Conservation (phyloP, 306 rosid species). For the Sicyos baderoa region DNA sequence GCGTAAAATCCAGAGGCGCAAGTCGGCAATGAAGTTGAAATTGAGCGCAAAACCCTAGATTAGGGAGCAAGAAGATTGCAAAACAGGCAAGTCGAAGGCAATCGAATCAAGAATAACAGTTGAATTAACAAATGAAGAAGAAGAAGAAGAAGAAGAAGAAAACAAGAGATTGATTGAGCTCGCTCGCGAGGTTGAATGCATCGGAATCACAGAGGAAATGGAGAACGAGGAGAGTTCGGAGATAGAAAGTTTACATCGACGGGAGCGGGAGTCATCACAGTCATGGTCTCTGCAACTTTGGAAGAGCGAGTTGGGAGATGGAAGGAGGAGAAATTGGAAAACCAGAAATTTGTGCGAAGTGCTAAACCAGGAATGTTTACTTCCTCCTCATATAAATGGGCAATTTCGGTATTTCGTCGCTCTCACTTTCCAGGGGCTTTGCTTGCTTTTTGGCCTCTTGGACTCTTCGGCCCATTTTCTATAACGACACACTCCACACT, state of each 20-base stretch:
- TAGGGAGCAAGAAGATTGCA: constrained; percentile 14
- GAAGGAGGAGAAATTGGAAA: neutral
- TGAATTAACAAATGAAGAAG: neutral
- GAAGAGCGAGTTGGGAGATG: constrained; percentile 26
- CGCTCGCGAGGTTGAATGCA: constrained; percentile 5
- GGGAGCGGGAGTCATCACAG: constrained; percentile 37
- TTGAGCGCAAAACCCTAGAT: constrained; percentile 43
- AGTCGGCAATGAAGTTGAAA: constrained; percentile 24
- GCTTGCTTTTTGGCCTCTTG: neutral
- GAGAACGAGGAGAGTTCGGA: constrained; percentile 7
- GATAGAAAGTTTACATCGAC: constrained; percentile 51
- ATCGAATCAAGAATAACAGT: constrained; percentile 14
- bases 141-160: neutral
- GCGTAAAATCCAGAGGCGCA: constrained; percentile 31
- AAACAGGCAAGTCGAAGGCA: constrained; percentile 9
- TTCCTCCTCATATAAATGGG: constrained; percentile 18
- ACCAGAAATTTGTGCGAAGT: constrained; percentile 16
- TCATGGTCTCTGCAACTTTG: constrained; percentile 26
- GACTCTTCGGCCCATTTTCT: neutral
- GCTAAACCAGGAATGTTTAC: constrained; percentile 19
- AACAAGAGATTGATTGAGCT: constrained; percentile 15
- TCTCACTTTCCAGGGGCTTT: neutral
- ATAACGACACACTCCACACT: too few relatives aligned
- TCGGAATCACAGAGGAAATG: constrained; percentile 13
- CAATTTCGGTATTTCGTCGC: constrained; percentile 10